phyloP scores from a whole-genome alignment of 108 stramenopile species.

The Cylindrotheca closterium region DNA sequence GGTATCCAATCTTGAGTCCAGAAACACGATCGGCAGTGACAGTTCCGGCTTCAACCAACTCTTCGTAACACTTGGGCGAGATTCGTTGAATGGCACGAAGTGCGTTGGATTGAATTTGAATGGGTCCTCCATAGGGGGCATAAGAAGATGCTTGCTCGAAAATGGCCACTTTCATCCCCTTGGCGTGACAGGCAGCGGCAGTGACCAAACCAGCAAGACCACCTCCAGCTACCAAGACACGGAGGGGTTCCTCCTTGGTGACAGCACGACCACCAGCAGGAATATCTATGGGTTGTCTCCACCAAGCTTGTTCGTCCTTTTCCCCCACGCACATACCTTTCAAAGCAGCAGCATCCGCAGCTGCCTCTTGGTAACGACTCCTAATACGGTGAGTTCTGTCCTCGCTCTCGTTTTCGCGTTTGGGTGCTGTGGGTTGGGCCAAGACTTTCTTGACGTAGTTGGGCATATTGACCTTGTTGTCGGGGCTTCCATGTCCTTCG shows the following conservation, averaged over 20 bases:
- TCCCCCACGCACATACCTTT: constrained; percentile 54
- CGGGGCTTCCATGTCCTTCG: constrained; percentile 42
- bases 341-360: constrained; percentile 66
- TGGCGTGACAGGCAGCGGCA: constrained; percentile 86
- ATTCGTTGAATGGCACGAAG: constrained; percentile 90
- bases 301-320: constrained; percentile 68
- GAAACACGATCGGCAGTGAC: constrained; percentile 88
- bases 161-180: constrained; percentile 90
- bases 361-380: constrained; percentile 54
- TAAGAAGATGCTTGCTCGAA: constrained; percentile 90
- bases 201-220: constrained; percentile 87
- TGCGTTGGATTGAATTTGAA: constrained; percentile 96
- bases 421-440: constrained; percentile 55
- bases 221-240: constrained; percentile 82
- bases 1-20: constrained; percentile 89
- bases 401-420: constrained; percentile 59
- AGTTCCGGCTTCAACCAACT: constrained; percentile 79
- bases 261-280: constrained; percentile 58
- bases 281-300: constrained; percentile 44
- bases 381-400: constrained; percentile 71
- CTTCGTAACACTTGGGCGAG: constrained; percentile 74
- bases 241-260: constrained; percentile 71
- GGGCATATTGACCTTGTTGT: constrained; percentile 75
- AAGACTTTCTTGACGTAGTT: constrained; percentile 54
- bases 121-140: constrained; percentile 97